Base-by-base conservation (phyloP, 1,139 yeast genomes). In the Pichia sp. region DNA sequence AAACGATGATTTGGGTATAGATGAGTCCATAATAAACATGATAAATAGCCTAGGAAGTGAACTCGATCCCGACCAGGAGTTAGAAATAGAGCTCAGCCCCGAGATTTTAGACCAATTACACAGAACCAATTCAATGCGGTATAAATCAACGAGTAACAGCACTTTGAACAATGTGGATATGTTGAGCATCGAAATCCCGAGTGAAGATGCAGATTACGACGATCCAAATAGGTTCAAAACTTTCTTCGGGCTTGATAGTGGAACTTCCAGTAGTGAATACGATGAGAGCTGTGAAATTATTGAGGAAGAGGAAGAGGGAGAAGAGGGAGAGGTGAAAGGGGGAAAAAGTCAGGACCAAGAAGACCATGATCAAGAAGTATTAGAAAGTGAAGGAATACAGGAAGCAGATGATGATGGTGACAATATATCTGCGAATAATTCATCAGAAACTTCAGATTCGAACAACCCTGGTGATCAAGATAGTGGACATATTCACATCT, bases 201-300 rank as follows among this genome's bases (percentile, higher is more conserved):
- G 56, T 38, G 58, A 52, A 10, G 58, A 57, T 33, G 57, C 54
- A 31, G 52, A 55, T 41, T 50, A 48, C 31, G 50, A 50, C 27
- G 55, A 52, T 16, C 30, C 45, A 27, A 44, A 46, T 6, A 17
- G 59, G 4, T 57, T 57, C 27, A 46, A 48, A 38, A 16, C 44
- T 1, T 57, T 57, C 33, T 57, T 52, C 38, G 56, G 50, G 7
- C 7, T 55, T 4, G 52, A 47, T 17, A 31, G 34, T 14, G 40
- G 17, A 1, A 9, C 30, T 10, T 43, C 57, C 6, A 48, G 42
- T 30, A 29, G 6, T 12, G 45, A 41, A 12, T 29, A 17, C 12
- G 44, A 33, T 14, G 31, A 30, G 6, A 24, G 41, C 8, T 24
- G 17, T 34, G 41, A 34, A 31, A 12, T 27, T 16, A 16, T n/a